Conservation (phyloP, 148 eudicot species). For the Nepenthes gracilis region DNA sequence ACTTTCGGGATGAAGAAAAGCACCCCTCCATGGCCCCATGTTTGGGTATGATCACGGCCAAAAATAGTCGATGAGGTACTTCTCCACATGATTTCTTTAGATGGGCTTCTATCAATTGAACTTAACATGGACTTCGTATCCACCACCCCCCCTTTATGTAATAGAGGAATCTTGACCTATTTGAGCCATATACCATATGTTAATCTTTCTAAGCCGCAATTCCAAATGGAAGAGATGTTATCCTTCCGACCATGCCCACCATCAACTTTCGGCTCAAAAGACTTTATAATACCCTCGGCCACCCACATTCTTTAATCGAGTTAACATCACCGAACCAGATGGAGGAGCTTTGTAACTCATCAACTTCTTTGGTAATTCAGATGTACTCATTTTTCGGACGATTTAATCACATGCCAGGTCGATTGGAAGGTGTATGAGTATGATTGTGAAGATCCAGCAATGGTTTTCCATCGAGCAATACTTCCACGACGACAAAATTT, state of each 20-base stretch:
- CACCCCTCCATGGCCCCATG: constrained; percentile 98
- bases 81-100: constrained; percentile 67
- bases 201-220: constrained; percentile 38
- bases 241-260: constrained; percentile 22
- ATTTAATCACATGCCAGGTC: too few species aligned
- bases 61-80: constrained; percentile 72
- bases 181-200: constrained; percentile 94
- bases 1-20: constrained; percentile 81
- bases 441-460: too few species aligned
- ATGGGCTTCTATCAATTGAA: constrained; percentile 68
- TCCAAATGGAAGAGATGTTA: constrained; percentile 40
- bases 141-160: constrained; percentile 92
- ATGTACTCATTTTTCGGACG: too few species aligned
- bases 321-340: constrained; percentile 26
- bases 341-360: too few species aligned
- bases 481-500: too few species aligned
- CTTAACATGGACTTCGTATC: constrained; percentile 64
- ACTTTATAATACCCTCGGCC: constrained; percentile 47
- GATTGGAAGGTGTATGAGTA: too few species aligned
- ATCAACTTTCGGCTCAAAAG: constrained; percentile 45
- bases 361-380: too few species aligned
- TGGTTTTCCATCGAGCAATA: too few species aligned
- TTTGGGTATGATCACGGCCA: constrained; percentile 50
- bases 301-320: constrained; percentile 61
- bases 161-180: constrained; percentile 71